Evolutionary conservation across 2,329 filamentous ascomycete genomes (phyloP).

Genomic region (Ramichloridium luteum): DNA sequence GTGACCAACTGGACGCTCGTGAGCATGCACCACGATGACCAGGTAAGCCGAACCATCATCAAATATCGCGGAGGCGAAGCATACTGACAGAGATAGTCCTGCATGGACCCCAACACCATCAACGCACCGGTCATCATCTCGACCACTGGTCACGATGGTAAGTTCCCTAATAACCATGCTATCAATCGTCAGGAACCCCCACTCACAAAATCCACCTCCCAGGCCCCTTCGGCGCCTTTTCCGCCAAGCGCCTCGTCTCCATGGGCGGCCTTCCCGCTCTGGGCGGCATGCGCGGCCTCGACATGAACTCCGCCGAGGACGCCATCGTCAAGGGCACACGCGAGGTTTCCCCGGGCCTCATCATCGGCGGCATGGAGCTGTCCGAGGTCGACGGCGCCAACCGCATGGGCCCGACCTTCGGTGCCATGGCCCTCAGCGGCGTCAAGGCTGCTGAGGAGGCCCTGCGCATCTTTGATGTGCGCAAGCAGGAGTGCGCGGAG

Average conservation of each 20-base stretch:
- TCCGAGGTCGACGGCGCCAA: conserved; percentile 65
- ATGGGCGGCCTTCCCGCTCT: conserved; percentile 76
- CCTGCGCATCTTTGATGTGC: conserved; percentile 61
- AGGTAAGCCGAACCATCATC: conserved; percentile 48
- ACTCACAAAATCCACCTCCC: neutral
- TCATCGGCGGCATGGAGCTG: conserved; percentile 91
- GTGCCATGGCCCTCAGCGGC: conserved; percentile 76
- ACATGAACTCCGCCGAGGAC: conserved; percentile 86
- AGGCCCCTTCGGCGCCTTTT: conserved; percentile 75
- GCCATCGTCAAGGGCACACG: conserved; percentile 87
- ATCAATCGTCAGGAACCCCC: too few relatives aligned
- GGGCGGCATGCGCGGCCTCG: conserved; percentile 82
- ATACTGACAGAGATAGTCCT: conserved; percentile 43
- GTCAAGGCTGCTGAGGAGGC: conserved; percentile 88
- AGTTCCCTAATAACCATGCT: too few relatives aligned
- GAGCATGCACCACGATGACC: conserved; percentile 42
- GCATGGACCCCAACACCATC: conserved; percentile 97
- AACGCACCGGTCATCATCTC: conserved; percentile 81
- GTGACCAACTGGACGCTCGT: conserved; percentile 96
- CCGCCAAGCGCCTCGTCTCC: conserved; percentile 76
- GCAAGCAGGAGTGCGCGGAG: conserved; percentile 64
- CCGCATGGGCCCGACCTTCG: conserved; percentile 78
- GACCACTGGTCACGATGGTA: conserved; percentile 77
- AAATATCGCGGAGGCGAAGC: neutral
- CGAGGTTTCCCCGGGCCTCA: conserved; percentile 75